Conservation (phyloP, 192 early-diverging fungal genomes). For the Linnemannia exigua region DNA sequence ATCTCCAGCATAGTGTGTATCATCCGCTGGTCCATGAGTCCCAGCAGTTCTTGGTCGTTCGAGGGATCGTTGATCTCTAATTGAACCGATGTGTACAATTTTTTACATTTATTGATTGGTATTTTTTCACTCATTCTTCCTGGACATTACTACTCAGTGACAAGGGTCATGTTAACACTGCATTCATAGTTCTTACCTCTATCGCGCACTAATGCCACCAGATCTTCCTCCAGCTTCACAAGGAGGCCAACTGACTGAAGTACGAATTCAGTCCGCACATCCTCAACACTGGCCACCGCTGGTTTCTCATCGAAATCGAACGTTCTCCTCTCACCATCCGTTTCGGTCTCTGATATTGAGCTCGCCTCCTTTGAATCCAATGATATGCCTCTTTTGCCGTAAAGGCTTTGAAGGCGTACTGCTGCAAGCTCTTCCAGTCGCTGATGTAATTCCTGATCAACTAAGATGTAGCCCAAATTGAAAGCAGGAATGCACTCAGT, state of each 20-base stretch:
- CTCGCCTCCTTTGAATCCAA: neutral
- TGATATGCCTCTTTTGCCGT: neutral
- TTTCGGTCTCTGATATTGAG: neutral
- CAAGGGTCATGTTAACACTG: neutral
- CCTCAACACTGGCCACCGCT: neutral
- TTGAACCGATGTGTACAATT: neutral
- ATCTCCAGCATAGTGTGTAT: conserved; percentile 77
- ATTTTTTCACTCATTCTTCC: neutral
- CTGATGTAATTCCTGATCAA: conserved; percentile 26
- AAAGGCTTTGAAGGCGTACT: neutral
- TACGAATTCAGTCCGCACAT: conserved; percentile 40
- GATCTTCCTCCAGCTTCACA: conserved; percentile 12
- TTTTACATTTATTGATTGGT: neutral
- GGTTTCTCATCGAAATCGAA: neutral
- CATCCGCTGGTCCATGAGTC: conserved; percentile 73
- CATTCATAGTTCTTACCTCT: conserved; percentile 23
- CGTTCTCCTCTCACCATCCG: neutral
- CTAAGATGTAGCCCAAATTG: neutral
- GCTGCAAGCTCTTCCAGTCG: conserved; percentile 12
- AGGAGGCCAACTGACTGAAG: conserved; percentile 28
- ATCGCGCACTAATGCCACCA: conserved; percentile 24
- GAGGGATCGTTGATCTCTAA: conserved; percentile 37
- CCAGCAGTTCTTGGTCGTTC: conserved; percentile 59
- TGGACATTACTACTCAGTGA: neutral
- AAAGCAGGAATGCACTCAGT: neutral